A percentile compares a stretch with the other conserved stretches of the same genome.
Evolutionary conservation across 257 asterid genomes (phyloP).

Genomic region (Solanum chiquidenum): DNA sequence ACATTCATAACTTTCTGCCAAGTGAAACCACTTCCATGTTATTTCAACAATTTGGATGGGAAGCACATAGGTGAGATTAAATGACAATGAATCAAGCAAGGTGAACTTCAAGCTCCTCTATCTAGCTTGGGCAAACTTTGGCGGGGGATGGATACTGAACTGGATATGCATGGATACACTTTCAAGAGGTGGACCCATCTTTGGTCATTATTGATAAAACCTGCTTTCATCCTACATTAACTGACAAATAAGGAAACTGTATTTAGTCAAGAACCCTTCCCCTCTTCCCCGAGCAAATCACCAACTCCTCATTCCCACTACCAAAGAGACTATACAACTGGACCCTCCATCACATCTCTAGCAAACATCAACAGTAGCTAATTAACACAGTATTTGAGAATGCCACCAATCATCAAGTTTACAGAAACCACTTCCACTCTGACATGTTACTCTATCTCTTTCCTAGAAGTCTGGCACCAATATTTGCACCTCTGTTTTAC

Average conservation of each 20-base stretch:
- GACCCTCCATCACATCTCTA: neutral
- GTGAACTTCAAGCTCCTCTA: neutral
- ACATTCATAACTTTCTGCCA: neutral
- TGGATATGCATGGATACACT: neutral
- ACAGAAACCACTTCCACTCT: neutral
- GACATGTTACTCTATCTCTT: neutral
- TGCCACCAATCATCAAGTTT: neutral
- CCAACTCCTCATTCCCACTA: neutral
- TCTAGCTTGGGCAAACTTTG: neutral
- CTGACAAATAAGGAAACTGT: neutral
- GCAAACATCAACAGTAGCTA: neutral
- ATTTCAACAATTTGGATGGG: neutral
- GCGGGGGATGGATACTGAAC: neutral
- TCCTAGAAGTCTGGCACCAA: neutral
- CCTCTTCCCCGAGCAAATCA: neutral
- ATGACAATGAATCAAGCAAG: neutral
- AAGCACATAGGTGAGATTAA: neutral
- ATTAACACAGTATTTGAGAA: neutral
- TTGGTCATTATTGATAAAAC: neutral
- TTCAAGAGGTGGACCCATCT: neutral
- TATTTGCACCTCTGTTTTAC: neutral
- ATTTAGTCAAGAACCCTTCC: neutral
- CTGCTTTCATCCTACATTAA: neutral
- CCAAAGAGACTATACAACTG: neutral
- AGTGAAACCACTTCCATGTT: neutral